Evolutionary conservation across 495 filamentous ascomycete species (phyloP), one percentile per base, ranked within the genome.

Genomic region (Podospora pseudopauciseta): DNA sequence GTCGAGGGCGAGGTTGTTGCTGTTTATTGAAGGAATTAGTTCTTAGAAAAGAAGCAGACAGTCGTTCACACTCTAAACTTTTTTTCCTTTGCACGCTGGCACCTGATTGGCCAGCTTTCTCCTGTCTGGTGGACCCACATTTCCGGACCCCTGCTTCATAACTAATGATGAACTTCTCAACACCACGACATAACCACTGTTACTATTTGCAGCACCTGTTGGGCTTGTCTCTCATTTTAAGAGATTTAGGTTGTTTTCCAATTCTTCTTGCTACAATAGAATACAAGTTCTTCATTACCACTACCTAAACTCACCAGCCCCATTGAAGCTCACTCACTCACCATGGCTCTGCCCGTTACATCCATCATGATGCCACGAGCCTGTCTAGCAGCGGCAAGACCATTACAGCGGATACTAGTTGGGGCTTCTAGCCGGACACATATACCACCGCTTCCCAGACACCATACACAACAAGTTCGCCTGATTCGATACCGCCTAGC

Each of bases 61-160:
- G 23, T 2, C 20, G 13, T 26, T 55, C 6, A 26, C 34, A 26
- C 34, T 19, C 44, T 67, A 57, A 67, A 63, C 65, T 67, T 67
- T 63, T 67, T 67, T 63, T 67, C 44, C 30, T 18, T 13, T 32
- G 27, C 27, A 0, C 16, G 27, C 27, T 32, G 27, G 13, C 59
- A 30, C 13, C 16, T 63, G 58, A 59, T 53, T 62, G 65, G 59
- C 0, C 27, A 18, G 23, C 30, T 6, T n/a, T 30, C 55, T 67
- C 13, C 39, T 49, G 53, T 49, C 19, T 20, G 27, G 28, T 32
- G 54, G 26, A 23, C 32, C 64, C 64, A 60, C 55, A 66, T 60
- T 66, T 66, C 15, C 7, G 27, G 19, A 4, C 55, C 18, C 34
- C 63, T 23, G 16, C 60, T 26, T 34, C 30, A 54, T 23, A 58